Percentiles rank a stretch among this genome's conserved stretches.
These are phyloP conservation scores for Aethionema arabicum DNA, from an alignment of 345 rosid species.

Conservation along the genomic window DNA sequence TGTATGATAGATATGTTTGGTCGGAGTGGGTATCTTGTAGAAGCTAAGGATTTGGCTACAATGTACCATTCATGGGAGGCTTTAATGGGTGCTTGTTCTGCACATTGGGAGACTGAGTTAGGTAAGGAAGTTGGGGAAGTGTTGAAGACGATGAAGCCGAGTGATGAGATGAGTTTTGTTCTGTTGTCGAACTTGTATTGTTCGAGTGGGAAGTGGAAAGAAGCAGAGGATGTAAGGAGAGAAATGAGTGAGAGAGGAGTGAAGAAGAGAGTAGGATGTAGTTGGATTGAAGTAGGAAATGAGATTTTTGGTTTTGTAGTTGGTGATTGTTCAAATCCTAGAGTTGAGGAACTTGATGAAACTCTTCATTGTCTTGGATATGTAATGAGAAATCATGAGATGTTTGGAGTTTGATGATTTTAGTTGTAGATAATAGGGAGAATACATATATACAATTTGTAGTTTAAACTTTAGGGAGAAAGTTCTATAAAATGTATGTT, in stretches of 20 bases:
- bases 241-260: constrained; percentile 60
- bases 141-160: constrained; percentile 41
- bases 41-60: constrained; percentile 51
- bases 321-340: constrained; percentile 41
- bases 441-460: too few relatives aligned
- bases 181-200: constrained; percentile 67
- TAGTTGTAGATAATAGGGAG: constrained; percentile 16
- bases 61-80: constrained; percentile 46
- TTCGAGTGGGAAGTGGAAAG: constrained; percentile 61
- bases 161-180: constrained; percentile 62
- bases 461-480: too few relatives aligned
- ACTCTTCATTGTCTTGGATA: constrained; percentile 40
- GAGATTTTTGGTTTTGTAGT: constrained; percentile 51
- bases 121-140: constrained; percentile 48
- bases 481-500: too few relatives aligned
- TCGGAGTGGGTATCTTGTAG: constrained; percentile 56
- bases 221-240: constrained; percentile 72
- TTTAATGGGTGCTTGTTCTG: constrained; percentile 64
- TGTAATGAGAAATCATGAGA: constrained; percentile 49
- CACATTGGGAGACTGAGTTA: constrained; percentile 42
- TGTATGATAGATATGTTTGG: constrained; percentile 87
- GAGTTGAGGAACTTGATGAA: constrained; percentile 38
- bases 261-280: constrained; percentile 71
- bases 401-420: neutral
- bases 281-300: constrained; percentile 75